Base-by-base conservation (phyloP, 2,329 filamentous ascomycete species). In the Biscogniauxia mediterranea region DNA sequence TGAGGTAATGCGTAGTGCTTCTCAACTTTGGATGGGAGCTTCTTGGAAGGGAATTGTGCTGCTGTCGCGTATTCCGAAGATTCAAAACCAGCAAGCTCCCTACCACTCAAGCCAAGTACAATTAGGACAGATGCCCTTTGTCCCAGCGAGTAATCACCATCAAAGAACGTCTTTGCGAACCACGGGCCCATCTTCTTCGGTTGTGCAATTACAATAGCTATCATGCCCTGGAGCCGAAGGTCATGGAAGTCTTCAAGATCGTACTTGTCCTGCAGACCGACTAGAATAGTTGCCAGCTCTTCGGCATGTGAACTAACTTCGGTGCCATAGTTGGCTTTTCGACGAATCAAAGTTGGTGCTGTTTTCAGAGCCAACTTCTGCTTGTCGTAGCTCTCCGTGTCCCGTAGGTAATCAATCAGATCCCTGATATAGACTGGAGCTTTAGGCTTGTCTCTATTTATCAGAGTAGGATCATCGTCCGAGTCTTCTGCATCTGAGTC, bases 391-490 rank as follows among this genome's bases (percentile, higher is more conserved):
- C 89, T 90, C 53, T 97, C 92, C 0, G 85, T 87, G 66, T 96
- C 91, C 55, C 91, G 85, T 2, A 99, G 81, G 70, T 89, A 93
- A 7, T 81, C 74, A 58, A 98, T 88, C 11, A 98, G 82, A 69
- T 96, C 92, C 53, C 93, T 87, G 62, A 97, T 89, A 70, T 98
- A 98, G 0, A 99, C 93, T 1, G 95, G 95, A 0, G 92, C 85
- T 61, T 85, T 90, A 21, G 89, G 85, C 69, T 95, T 97, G 75
- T 95, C 88, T 15, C 93, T 85, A 60, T 90, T 89, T 54, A 98
- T 84, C 19, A 97, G 80, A 0, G 93, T 96, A 5, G 95, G 89
- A 69, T 99, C 96, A 46, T 97, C 93, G 60, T 97, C 93, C 0
- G 92, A 94, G 72, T 99, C 95, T 72, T 96, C 92, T 0, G 87